A percentile compares a stretch with the other conserved stretches of the same genome.
phyloP scores from a whole-genome alignment of 805 yeast genomes.

The Candida endomychidarum region DNA sequence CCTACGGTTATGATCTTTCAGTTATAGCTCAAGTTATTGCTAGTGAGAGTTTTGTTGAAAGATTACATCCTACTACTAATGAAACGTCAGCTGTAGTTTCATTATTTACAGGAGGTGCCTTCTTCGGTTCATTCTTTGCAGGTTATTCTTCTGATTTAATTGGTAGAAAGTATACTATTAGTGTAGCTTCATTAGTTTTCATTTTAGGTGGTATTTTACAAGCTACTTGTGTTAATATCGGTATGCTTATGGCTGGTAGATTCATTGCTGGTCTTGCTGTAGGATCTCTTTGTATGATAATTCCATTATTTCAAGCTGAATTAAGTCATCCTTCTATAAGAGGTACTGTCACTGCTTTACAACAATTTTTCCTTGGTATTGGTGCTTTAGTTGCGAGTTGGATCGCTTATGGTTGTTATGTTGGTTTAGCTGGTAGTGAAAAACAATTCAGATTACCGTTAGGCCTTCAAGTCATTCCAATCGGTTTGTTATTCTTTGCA shows the following conservation, averaged over 20 bases:
- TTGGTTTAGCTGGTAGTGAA: conserved; percentile 41
- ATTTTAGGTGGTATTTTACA: conserved; percentile 32
- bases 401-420: conserved; percentile 62
- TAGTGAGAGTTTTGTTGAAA: conserved; percentile 19
- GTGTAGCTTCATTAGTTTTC: conserved; percentile 22
- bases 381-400: conserved; percentile 78
- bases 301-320: conserved; percentile 81
- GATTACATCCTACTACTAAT: conserved; percentile 15
- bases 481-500: conserved; percentile 38
- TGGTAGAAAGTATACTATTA: conserved; percentile 36
- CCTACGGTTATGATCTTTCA: conserved; percentile 29
- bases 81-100: conserved; percentile 17
- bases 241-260: conserved; percentile 47
- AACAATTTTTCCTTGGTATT: conserved; percentile 64
- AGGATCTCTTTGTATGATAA: conserved; percentile 72
- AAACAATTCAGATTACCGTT: conserved; percentile 25
- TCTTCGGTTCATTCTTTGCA: conserved; percentile 17
- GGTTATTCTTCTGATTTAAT: conserved; percentile 15
- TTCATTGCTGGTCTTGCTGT: conserved; percentile 73
- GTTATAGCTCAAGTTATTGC: conserved; percentile 32
- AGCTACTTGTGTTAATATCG: conserved; percentile 24
- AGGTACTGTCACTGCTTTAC: conserved; percentile 66
- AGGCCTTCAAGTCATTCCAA: conserved; percentile 23
- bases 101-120: conserved; percentile 18
- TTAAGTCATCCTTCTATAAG: conserved; percentile 60